Base-by-base conservation (phyloP, 2,329 filamentous ascomycete species). In the Colletotrichum higginsianum region DNA sequence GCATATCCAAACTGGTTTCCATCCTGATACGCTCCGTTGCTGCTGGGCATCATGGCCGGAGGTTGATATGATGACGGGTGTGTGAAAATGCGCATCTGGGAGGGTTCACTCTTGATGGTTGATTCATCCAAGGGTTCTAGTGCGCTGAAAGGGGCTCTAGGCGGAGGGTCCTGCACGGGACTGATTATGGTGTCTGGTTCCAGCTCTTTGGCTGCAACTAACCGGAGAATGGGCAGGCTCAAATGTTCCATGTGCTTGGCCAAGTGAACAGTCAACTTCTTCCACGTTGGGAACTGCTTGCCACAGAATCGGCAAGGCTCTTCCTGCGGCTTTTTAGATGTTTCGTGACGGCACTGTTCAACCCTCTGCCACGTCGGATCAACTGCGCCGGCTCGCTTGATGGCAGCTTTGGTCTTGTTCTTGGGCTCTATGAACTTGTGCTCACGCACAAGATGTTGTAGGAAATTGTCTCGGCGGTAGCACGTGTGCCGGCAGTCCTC, bases 221-320 rank as follows among this genome's bases (percentile, higher is more conserved):
- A 84, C 18, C 85, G 83, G 67, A 97, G 85, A 42, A 98, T 89
- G 0, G 95, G 95, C 78, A 98, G 88, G 77, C 93, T 94, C 78
- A 98, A 93, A 75, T 94, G 91, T 81, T 98, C 94, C 94, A 98
- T 96, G 80, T 98, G 95, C 81, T 96, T 96, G 61, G 94, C 94
- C 79, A 98, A 83, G 82, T 98, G 95, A n/a, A 96, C 94, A 0
- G 94, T 97, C 72, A 98, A 84, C 83, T 97, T 97, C 86, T 97
- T 98, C 94, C 94, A 98, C 49, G 90, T 94, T 44, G 89, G 90
- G 80, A 94, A 95, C 15, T 89, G 86, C 80, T 92, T 95, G 72
- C 92, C 92, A 78, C 95, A 98, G 84, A 98, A 98, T 52, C 93
- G 91, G 80, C 95, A 98, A 18, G 93, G 90, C 82, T 98, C 95